phyloP scores from a whole-genome alignment of 108 stramenopile genomes.

The Nannochloropsis gaditana region DNA sequence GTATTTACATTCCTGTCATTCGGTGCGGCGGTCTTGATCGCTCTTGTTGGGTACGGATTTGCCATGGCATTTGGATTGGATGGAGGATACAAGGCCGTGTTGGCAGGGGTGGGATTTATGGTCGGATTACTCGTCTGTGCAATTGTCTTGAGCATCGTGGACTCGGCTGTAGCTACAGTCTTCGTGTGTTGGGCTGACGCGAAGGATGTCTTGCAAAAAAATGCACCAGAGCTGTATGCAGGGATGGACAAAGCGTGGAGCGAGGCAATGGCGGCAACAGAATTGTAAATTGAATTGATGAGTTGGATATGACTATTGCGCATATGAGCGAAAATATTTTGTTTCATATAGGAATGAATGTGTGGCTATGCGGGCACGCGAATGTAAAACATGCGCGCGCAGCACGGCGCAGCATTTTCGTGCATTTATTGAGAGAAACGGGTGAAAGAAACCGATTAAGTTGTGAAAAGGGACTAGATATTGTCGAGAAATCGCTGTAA shows the following conservation, averaged over 20 bases:
- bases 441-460: too few relatives aligned
- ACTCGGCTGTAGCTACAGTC: neutral
- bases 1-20: neutral
- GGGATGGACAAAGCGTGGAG: neutral
- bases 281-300: neutral
- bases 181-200: neutral
- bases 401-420: too few relatives aligned
- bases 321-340: too few relatives aligned
- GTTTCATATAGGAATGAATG: too few relatives aligned
- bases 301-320: neutral
- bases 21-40: neutral
- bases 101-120: neutral
- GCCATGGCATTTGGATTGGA: neutral
- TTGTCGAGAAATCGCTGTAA: too few relatives aligned
- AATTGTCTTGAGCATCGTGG: neutral
- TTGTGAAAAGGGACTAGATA: too few relatives aligned
- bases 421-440: too few relatives aligned
- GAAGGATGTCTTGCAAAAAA: neutral
- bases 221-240: neutral
- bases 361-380: too few relatives aligned
- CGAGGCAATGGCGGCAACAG: neutral
- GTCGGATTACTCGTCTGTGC: neutral
- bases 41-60: neutral
- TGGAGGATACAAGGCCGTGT: neutral
- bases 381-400: too few relatives aligned